Base-by-base conservation (phyloP, 768 basidiomycete species). In the Floccularia luteovirens region DNA sequence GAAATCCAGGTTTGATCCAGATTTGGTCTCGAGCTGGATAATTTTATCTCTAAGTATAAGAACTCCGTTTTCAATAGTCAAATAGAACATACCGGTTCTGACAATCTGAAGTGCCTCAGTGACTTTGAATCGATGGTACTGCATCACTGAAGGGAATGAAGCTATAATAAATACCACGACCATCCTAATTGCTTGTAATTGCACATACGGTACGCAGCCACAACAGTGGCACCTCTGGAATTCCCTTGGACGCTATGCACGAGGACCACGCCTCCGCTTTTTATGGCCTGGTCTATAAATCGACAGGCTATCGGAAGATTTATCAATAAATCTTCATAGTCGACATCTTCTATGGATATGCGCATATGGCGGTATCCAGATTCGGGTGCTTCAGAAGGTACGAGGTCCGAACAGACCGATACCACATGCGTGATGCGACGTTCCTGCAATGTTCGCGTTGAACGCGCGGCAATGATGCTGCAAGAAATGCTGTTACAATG, bases 1-100 rank as follows among this genome's bases (percentile, higher is more conserved):
- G 77, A 58, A 87, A 86, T 31, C 83, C 84, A n/a, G 80, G 73
- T 45, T 77, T 82, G 44, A 77, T 73, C 82, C 83, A 86, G 38
- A 85, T 82, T 51, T 85, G 81, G 57, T 83, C 77, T 36, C 83
- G 79, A 35, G 75, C 83, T 86, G 48, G 37, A 43, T 10, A 43
- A 42, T 33, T 24, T 41, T 20, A 35, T 31, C 43, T 17, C 20
- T 31, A 16, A n/a, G 12, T 31, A 31, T 39, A 27, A 38, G 19
- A 39, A 19, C n/a, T n/a, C n/a, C n/a, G n/a, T n/a, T n/a, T 43
- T 31, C 24, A 33, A 24, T 24, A n/a, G 17, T 14, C 8, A 13
- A 24, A 25, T 19, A 35, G 27, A 48, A 43, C 61, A 44, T 55
- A 80, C 84, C 77, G 59, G 67, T 55, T 54, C 83, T 71, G 44